phyloP scores from a whole-genome alignment of 306 rosid species.

The Citrullus mucosospermus region DNA sequence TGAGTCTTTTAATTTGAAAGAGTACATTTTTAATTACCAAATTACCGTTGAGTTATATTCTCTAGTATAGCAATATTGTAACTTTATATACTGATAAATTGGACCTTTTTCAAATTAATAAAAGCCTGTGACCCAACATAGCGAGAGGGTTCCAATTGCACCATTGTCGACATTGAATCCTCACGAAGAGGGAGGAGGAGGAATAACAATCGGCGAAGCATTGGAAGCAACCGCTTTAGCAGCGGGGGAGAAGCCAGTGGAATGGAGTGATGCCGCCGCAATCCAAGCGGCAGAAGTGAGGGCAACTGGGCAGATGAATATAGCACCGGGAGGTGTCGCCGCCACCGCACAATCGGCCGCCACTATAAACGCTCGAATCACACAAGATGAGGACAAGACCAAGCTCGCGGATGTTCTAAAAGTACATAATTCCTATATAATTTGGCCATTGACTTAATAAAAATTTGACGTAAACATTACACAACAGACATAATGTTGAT shows the following conservation, averaged over 20 bases:
- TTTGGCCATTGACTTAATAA: too few relatives aligned
- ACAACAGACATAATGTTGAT: too few relatives aligned
- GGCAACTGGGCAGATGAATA: conserved; percentile 50
- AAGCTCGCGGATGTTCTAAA: conserved; percentile 46
- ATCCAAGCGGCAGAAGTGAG: conserved; percentile 71
- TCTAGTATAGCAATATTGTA: too few relatives aligned
- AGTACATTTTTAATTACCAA: too few relatives aligned
- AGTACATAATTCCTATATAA: conserved; percentile 7
- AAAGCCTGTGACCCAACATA: conserved; percentile 36
- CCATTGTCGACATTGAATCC: conserved; percentile 13
- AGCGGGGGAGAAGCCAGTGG: conserved; percentile 41
- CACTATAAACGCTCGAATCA: conserved; percentile 35
- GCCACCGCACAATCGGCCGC: conserved; percentile 69
- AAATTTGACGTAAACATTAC: too few relatives aligned
- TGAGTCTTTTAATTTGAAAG: too few relatives aligned
- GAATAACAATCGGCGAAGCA: conserved; percentile 70
- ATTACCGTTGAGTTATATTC: too few relatives aligned
- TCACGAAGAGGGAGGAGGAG: neutral
- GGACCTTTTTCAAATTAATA: neutral
- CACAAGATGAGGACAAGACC: conserved; percentile 36
- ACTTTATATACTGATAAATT: too few relatives aligned
- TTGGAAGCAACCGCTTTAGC: conserved; percentile 49
- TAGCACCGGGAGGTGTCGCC: conserved; percentile 53
- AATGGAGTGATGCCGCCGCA: conserved; percentile 55
- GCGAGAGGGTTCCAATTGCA: conserved; percentile 17